Conservation (phyloP, 2,329 filamentous ascomycete species). For the Arthrobotrys iridis region DNA sequence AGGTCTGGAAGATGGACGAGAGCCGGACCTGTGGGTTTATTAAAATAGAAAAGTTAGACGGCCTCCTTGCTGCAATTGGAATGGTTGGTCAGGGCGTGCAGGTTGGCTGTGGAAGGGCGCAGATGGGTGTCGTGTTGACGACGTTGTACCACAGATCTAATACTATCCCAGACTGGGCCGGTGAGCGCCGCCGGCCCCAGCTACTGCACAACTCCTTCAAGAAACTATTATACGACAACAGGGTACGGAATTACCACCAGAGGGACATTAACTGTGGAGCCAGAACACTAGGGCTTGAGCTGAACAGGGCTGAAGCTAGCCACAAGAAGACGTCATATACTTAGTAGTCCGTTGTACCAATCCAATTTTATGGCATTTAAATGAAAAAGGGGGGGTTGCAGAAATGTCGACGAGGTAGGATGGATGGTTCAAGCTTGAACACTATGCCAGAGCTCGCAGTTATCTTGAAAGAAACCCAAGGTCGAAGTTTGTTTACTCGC, state of each 20-base stretch:
- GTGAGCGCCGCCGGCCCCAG: constrained; percentile 19
- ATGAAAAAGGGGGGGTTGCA: neutral
- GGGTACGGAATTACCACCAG: neutral
- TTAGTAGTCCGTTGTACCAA: constrained; percentile 10
- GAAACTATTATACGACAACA: neutral
- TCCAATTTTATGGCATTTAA: neutral
- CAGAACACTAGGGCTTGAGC: neutral
- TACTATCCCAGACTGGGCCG: neutral
- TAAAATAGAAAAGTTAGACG: neutral
- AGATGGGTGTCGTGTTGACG: constrained; percentile 21
- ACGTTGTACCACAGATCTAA: constrained; percentile 26
- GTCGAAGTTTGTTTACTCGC: too few relatives aligned
- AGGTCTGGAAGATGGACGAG: constrained; percentile 1
- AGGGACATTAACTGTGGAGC: neutral
- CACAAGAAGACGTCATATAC: constrained; percentile 27
- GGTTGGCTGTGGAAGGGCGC: constrained; percentile 3
- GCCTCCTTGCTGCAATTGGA: neutral
- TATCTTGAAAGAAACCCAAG: constrained; percentile 15
- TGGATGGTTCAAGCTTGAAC: constrained; percentile 2
- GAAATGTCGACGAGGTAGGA: neutral
- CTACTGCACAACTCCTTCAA: constrained; percentile 11
- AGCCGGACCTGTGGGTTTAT: neutral
- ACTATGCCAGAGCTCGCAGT: neutral
- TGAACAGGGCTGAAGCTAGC: constrained; percentile 23
- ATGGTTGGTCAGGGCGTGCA: neutral